Evolutionary conservation across 1,284 basidiomycete species (phyloP), one percentile per base, ranked within the genome.

Genomic region (Stygiomarasmius scandens): DNA sequence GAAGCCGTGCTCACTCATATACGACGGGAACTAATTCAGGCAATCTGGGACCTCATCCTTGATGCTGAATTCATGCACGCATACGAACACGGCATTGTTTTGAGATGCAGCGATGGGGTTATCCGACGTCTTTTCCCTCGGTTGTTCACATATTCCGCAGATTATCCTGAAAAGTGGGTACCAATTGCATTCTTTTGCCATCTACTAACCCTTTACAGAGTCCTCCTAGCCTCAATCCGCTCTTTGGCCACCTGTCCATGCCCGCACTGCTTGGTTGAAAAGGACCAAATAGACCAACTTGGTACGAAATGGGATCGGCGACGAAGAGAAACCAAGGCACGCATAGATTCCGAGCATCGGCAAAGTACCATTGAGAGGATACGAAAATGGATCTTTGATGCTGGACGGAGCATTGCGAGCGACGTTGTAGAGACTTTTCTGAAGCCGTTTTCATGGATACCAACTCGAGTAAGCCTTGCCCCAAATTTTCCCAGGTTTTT

Each of bases 151-250:
- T 57, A 52, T 23, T 57, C 50, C 1, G 55, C 55, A n/a, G 49
- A 57, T 38, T 57, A 57, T 38, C 49, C 49, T 1, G 68, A 74
- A 60, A 74, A 73, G 71, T 73, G 61, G 53, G 64, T 56, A 5
- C 41, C 16, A 9, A 23, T 32, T 11, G 27, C 22, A 10, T 34
- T 10, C 2, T 32, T 10, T 2, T 5, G 20, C n/a, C 14, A 51
- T 20, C 20, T 4, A 9, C 16, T 48, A 16, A 8, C 25, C 5
- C 16, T 14, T 48, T 27, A n/a, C 22, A 58, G 58, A 34, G 38
- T 58, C 19, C 52, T 60, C 1, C 41, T 66, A 19, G 60, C 61
- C 16, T 58, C 55, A 5, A 56, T 65, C 27, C 46, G 52, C 5
- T 41, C 52, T 36, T 19, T 56, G n/a, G 64, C 64, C 16, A 5